A percentile compares a stretch with the other conserved stretches of the same genome.
Conservation (phyloP, 2,329 filamentous ascomycete species). For the Paraconiothyrium brasiliense region DNA sequence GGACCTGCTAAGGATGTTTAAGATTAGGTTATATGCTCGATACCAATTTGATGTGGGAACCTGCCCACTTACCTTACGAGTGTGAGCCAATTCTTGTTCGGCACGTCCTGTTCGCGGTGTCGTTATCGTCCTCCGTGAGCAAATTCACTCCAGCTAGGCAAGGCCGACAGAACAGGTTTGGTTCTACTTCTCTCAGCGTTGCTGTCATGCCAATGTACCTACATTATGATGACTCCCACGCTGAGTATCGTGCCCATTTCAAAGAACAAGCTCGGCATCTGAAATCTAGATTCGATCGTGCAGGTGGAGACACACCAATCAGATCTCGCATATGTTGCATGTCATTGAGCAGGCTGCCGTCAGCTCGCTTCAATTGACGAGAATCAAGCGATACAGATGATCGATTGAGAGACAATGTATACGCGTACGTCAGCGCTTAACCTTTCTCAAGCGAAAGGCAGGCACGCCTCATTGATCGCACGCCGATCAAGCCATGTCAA, state of each 20-base stretch:
- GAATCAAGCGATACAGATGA: neutral
- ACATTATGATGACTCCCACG: conserved; percentile 62
- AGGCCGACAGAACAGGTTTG: conserved; percentile 65
- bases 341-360: neutral
- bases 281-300: conserved; percentile 59
- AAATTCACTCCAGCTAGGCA: conserved; percentile 53
- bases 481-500: neutral
- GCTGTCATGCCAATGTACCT: conserved; percentile 62
- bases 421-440: neutral
- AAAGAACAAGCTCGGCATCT: conserved; percentile 66
- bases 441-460: neutral
- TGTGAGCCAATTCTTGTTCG: conserved; percentile 22
- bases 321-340: conserved; percentile 45
- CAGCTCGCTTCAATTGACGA: neutral
- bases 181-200: conserved; percentile 59
- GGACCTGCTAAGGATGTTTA: conserved; percentile 4
- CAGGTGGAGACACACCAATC: conserved; percentile 64
- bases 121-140: conserved; percentile 31
- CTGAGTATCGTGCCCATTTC: conserved; percentile 65
- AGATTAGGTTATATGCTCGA: conserved; percentile 5
- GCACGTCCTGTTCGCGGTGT: conserved; percentile 1
- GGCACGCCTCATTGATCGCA: neutral
- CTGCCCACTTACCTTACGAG: neutral
- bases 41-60: neutral
- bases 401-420: neutral